Evolutionary conservation across 2,329 filamentous ascomycete species (phyloP).

Genomic region (Pseudogymnoascus pannorum): DNA sequence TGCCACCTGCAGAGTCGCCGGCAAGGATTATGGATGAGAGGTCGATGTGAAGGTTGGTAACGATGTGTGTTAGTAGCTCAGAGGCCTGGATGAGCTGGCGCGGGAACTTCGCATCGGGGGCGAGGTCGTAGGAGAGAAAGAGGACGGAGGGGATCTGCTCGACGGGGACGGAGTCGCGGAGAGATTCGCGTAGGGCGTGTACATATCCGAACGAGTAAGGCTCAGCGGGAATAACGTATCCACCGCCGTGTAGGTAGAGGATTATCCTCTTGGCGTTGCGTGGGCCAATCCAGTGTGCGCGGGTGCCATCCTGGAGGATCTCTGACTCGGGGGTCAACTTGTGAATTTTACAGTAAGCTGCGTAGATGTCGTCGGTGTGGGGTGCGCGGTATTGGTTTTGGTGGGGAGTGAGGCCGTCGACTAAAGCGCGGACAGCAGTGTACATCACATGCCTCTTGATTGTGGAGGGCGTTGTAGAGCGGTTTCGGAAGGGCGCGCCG

Average conservation of each 20-base stretch:
- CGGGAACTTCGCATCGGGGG: slow-evolving; percentile 39
- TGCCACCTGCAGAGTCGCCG: slow-evolving; percentile 49
- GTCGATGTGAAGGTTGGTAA: slow-evolving; percentile 24
- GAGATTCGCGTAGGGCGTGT: slow-evolving; percentile 11
- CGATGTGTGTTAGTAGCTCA: slow-evolving; percentile 36
- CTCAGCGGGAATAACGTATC: slow-evolving; percentile 43
- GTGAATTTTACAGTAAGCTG: slow-evolving; percentile 20
- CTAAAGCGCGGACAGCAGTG: slow-evolving; percentile 16
- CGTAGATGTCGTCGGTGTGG: slow-evolving; percentile 22
- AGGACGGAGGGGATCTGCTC: slow-evolving; percentile 33
- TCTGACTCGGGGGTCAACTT: slow-evolving; percentile 19
- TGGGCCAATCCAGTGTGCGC: slow-evolving; percentile 40
- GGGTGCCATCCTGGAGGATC: slow-evolving; percentile 31
- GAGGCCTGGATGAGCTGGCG: slow-evolving; percentile 40
- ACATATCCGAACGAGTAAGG: slow-evolving; percentile 43
- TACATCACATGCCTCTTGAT: not conserved
- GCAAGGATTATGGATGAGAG: slow-evolving; percentile 35
- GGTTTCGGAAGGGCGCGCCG: not conserved
- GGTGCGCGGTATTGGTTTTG: slow-evolving; percentile 14
- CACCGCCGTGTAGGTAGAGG: slow-evolving; percentile 46
- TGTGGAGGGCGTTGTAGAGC: not conserved
- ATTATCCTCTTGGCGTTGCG: slow-evolving; percentile 33
- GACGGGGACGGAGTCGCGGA: not conserved
- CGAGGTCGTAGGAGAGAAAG: slow-evolving; percentile 49
- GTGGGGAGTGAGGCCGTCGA: slow-evolving; percentile 16